These are phyloP conservation scores for Rostrohypoxylon terebratum DNA, from an alignment of 495 filamentous ascomycete genomes.

Conservation along the genomic window DNA sequence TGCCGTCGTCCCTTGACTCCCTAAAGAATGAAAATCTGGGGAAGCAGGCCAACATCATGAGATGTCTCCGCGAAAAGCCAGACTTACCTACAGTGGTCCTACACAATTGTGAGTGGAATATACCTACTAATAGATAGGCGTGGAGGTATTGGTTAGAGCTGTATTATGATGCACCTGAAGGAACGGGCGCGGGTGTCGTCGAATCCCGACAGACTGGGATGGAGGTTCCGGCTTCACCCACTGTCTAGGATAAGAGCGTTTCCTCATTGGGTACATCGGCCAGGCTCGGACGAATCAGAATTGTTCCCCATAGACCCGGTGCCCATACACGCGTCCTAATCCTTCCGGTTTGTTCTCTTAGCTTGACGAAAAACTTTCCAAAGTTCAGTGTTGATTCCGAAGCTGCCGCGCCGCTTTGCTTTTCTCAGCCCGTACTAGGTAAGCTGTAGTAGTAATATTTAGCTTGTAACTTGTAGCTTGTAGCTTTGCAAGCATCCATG, in stretches of 20 bases:
- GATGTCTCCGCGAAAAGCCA: slow-evolving; percentile 30
- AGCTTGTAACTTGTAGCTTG: slow-evolving; percentile 29
- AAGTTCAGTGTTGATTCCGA: slow-evolving; percentile 30
- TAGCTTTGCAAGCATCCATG: not conserved
- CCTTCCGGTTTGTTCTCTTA: slow-evolving; percentile 39
- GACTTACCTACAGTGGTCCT: too few relatives aligned
- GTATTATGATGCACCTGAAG: slow-evolving; percentile 29
- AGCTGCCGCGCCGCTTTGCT: slow-evolving; percentile 24
- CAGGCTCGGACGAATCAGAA: slow-evolving; percentile 27
- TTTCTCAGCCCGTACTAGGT: slow-evolving; percentile 26
- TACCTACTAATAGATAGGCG: too few relatives aligned
- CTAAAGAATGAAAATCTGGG: slow-evolving; percentile 27
- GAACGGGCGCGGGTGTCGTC: slow-evolving; percentile 8
- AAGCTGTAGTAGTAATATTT: too few relatives aligned
- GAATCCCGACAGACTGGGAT: slow-evolving; percentile 45
- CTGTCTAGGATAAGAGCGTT: slow-evolving; percentile 17
- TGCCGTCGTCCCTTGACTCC: slow-evolving; percentile 26
- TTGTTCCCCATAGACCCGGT: slow-evolving; percentile 10
- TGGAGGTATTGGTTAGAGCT: slow-evolving; percentile 4
- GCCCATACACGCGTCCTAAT: slow-evolving; percentile 33
- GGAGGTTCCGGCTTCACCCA: slow-evolving; percentile 45
- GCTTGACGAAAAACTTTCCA: slow-evolving; percentile 23
- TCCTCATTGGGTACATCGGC: slow-evolving; percentile 35
- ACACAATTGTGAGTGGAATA: slow-evolving; percentile 8
- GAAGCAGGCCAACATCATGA: slow-evolving; percentile 34